Conservation (phyloP, 345 rosid genomes). For the Brassica nigra region DNA sequence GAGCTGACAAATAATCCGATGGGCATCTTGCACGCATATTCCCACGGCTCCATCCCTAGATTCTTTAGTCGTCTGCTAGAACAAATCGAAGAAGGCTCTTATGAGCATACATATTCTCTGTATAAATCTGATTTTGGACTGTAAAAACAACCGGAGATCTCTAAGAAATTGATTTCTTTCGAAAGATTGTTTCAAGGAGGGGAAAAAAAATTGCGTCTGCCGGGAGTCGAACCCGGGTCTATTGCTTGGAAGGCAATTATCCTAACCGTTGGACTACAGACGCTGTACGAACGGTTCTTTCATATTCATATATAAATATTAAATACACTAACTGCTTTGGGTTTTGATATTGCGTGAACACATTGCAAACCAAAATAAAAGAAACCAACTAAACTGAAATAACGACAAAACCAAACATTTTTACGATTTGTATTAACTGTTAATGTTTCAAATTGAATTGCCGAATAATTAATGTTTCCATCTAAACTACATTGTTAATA, state of each 20-base stretch:
- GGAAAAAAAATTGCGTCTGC: constrained; percentile 50
- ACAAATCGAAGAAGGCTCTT: not conserved
- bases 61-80: constrained; percentile 67
- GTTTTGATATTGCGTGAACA: not conserved
- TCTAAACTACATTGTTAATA: not conserved
- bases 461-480: not conserved
- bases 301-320: not conserved
- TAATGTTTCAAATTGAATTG: constrained; percentile 14
- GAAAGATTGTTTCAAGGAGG: not conserved
- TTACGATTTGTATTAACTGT: not conserved
- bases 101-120: constrained; percentile 8
- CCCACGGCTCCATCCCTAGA: constrained; percentile 68
- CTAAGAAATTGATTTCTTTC: too few relatives aligned
- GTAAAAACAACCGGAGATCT: not conserved
- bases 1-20: constrained; percentile 34
- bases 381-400: not conserved
- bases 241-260: constrained; percentile 90
- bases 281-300: constrained; percentile 26
- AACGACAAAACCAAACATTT: not conserved
- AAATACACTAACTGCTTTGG: not conserved
- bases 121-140: constrained; percentile 24
- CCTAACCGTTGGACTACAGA: constrained; percentile 77
- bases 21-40: constrained; percentile 82
- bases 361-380: not conserved
- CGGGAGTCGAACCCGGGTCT: constrained; percentile 95